A percentile compares a stretch with the other conserved stretches of the same genome.
Conservation (phyloP, 2,329 filamentous ascomycete genomes). For the Raffaelea arxii region DNA sequence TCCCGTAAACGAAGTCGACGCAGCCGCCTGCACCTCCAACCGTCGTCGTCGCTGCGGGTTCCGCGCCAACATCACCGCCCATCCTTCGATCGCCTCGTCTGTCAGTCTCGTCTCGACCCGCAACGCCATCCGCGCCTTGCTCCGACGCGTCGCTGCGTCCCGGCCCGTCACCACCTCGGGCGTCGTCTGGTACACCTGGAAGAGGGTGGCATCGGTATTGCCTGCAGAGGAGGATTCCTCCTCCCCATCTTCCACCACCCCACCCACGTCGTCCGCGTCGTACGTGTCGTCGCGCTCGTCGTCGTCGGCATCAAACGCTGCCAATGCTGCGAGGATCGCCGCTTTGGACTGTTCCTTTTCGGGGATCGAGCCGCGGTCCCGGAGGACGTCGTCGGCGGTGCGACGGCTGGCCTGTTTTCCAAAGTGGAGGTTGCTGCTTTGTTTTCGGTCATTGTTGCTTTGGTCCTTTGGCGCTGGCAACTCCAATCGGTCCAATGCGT, state of each 20-base stretch:
- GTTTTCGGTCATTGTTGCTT: no score
- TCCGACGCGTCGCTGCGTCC: slow-evolving; percentile 59
- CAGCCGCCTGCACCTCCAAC: slow-evolving; percentile 63
- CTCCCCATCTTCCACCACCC: slow-evolving; percentile 66
- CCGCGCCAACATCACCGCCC: slow-evolving; percentile 75
- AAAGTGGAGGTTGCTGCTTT: no score
- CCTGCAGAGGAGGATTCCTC: slow-evolving; percentile 33
- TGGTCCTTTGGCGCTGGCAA: slow-evolving; percentile 51
- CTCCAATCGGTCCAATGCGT: slow-evolving; percentile 65
- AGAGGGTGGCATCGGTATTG: slow-evolving; percentile 68
- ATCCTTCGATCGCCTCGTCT: slow-evolving; percentile 89
- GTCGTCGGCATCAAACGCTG: slow-evolving; percentile 84
- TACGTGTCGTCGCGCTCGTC: slow-evolving; percentile 97
- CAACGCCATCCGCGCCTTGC: slow-evolving; percentile 51
- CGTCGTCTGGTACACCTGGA: slow-evolving; percentile 57
- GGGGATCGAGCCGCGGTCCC: slow-evolving; percentile 53
- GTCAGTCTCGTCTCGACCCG: slow-evolving; percentile 77
- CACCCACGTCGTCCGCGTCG: slow-evolving; percentile 83
- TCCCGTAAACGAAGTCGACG: no score
- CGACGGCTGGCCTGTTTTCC: slow-evolving; percentile 57
- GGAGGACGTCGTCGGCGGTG: slow-evolving; percentile 64
- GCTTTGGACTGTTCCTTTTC: no score
- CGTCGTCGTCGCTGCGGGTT: slow-evolving; percentile 58
- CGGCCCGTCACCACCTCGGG: slow-evolving; percentile 61
- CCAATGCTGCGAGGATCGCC: slow-evolving; percentile 78